Evolutionary conservation across 305 asterid species (phyloP), one percentile per base, ranked within the genome.

Genomic region (Lippia alba): DNA sequence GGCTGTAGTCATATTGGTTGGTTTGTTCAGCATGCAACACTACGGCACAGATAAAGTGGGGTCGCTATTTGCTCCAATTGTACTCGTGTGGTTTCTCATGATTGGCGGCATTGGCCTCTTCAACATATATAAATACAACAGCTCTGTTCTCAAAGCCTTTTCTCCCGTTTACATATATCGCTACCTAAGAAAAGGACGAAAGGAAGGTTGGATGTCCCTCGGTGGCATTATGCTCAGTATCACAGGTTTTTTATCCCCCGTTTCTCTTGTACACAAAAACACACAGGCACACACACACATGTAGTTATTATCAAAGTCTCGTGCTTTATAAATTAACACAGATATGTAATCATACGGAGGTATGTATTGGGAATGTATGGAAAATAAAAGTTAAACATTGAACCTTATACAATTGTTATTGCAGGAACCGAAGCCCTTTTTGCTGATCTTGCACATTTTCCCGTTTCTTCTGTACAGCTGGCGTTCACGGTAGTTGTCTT

Each of bases 371-470:
- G 4, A 36, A 36, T 36, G 41, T 36, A 36, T 44, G 49, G 10
- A 10, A 44, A 44, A 8, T 44, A 44, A 10, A 44, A 44, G 3
- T 44, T 44, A 44, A 44, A 44, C 12, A 44, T 44, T 44, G 49
- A 3, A 11, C 12, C 49, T 8, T 8, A 44, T 3, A 30, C 16
- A 63, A 66, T 73, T 54, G 56, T 62, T 61, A 46, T 70, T 88
- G 78, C 85, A 89, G 96, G 96, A 48, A 85, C 87, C 0, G 96
- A 89, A 80, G 93, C 96, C 49, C 92, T 89, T 73, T 89, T 89
- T 77, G 96, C 96, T 61, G 96, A 89, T 84, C 87, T 89, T 61
- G 90, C 86, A 50, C 88, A 91, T 81, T 91, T 89, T 71, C 91
- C 91, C 8, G 81, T 88, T 69, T 68, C 94, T 49, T 88, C 97